Base-by-base conservation (phyloP, 257 asterid species). In the Sherardia arvensis region DNA sequence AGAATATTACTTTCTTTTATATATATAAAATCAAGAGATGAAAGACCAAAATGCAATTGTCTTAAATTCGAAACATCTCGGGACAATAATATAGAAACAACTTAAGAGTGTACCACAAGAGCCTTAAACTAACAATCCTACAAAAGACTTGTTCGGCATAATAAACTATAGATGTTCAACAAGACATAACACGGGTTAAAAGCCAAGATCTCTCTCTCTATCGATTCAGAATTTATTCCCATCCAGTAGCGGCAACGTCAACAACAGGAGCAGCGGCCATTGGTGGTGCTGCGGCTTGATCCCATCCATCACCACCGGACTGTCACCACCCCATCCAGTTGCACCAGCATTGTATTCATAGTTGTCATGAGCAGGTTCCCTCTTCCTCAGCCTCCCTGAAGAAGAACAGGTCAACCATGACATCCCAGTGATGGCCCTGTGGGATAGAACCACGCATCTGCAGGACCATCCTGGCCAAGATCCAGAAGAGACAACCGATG, bases 281-380 rank as follows among this genome's bases (percentile, higher is more conserved):
- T 21, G 83, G 61, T 15, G 94, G 85, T 18, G 87, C 68, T 20
- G 80, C 82, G n/a, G 80, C 77, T 15, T 75, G 61, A 17, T 85
- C 88, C 86, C 87, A 85, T 61, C 88, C 94, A 10, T 71, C 85
- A 22, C 38, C 85, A 18, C 36, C 73, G 68, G 14, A 12, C 66
- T 76, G 0, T 14, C 66, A 47, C 58, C 18, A n/a, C n/a, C n/a
- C 78, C 78, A 76, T 21, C 66, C 60, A 57, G 54, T 4, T 33
- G 49, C 67, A 34, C 32, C 64, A 7, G 63, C 59, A 10, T 74
- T 34, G 59, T 63, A 71, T 0, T 76, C 73, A 5, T 20, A 49
- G 69, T 72, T 64, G 3, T 72, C 81, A 0, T 56, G 63, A 32
- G 62, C 71, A 27, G 78, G 71, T 62, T 17, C 69, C 81, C 61